A percentile compares a stretch with the other conserved stretches of the same genome.
These are phyloP conservation scores for Pichia heedii DNA, from an alignment of 805 yeast genomes.

Conservation along the genomic window DNA sequence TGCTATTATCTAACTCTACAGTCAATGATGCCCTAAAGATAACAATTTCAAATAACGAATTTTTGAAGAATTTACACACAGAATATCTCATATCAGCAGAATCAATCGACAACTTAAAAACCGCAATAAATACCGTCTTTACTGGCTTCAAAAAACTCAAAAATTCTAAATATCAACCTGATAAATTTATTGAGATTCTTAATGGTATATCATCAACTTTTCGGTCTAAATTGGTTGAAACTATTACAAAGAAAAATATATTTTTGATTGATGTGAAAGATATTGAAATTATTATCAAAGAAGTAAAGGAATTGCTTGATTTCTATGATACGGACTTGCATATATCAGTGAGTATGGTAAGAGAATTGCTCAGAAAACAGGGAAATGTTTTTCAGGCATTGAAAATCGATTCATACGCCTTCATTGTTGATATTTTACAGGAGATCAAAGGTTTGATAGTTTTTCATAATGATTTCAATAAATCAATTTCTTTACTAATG, in stretches of 20 bases:
- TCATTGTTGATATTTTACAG: not conserved
- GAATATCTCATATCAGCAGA: constrained; percentile 44
- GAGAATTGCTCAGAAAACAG: constrained; percentile 69
- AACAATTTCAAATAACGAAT: constrained; percentile 48
- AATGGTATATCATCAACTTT: constrained; percentile 58
- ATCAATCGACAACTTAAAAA: constrained; percentile 35
- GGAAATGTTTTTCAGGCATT: constrained; percentile 63
- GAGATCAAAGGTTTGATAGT: not conserved
- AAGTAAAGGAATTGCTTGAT: constrained; percentile 29
- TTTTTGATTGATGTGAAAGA: constrained; percentile 34
- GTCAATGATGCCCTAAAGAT: constrained; percentile 42
- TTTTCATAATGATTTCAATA: not conserved
- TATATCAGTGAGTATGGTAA: constrained; percentile 53
- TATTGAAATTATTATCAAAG: constrained; percentile 29
- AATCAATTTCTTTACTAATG: not conserved
- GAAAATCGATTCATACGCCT: constrained; percentile 39
- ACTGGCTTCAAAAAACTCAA: constrained; percentile 56
- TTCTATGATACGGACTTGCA: constrained; percentile 55
- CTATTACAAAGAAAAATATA: constrained; percentile 31
- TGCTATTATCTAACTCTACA: constrained; percentile 65
- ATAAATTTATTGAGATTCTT: constrained; percentile 53
- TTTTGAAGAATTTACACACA: constrained; percentile 65
- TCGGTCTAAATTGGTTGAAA: constrained; percentile 32
- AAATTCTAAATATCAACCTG: constrained; percentile 51
- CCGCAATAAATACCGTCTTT: constrained; percentile 41